Evolutionary conservation across 2,329 filamentous ascomycete species (phyloP).

Genomic region (Claviceps lovelessii): DNA sequence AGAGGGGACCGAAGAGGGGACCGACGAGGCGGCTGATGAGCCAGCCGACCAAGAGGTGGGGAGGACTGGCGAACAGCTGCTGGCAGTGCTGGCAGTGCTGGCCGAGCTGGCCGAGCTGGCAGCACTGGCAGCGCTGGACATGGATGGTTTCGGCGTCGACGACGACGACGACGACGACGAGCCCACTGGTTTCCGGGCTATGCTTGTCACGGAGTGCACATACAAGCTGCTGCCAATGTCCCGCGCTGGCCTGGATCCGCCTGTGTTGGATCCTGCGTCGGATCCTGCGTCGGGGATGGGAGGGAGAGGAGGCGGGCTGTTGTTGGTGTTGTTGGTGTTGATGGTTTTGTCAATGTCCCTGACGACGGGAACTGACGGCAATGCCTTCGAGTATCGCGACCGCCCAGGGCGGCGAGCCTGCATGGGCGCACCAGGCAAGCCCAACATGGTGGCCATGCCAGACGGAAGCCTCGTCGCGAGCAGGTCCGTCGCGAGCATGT

Average conservation of each 20-base stretch:
- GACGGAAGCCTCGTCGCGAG: background rate
- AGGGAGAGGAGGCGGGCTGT: constrained; percentile 9
- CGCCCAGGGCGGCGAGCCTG: constrained; percentile 19
- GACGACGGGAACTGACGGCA: constrained; percentile 33
- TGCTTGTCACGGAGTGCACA: background rate
- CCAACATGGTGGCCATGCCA: constrained; percentile 2
- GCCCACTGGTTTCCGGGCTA: constrained; percentile 11
- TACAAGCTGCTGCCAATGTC: constrained; percentile 6
- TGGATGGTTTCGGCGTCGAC: too few relatives aligned
- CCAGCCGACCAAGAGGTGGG: constrained; percentile 3
- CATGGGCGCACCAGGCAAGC: background rate
- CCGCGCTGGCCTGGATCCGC: constrained; percentile 2
- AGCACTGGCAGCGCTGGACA: background rate
- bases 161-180: background rate
- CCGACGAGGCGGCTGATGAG: background rate
- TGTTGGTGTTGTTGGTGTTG: constrained; percentile 8
- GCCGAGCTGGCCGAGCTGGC: background rate
- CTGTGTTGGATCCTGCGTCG: background rate
- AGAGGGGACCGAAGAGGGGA: background rate
- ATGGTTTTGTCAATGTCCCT: constrained; percentile 8
- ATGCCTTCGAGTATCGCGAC: constrained; percentile 45
- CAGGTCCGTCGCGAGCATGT: background rate
- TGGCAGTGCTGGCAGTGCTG: background rate
- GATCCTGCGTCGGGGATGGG: constrained; percentile 11
- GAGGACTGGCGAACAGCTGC: constrained; percentile 8